These are phyloP conservation scores for Cyberlindnera japonica DNA, from an alignment of 805 yeast species.

Conservation along the genomic window DNA sequence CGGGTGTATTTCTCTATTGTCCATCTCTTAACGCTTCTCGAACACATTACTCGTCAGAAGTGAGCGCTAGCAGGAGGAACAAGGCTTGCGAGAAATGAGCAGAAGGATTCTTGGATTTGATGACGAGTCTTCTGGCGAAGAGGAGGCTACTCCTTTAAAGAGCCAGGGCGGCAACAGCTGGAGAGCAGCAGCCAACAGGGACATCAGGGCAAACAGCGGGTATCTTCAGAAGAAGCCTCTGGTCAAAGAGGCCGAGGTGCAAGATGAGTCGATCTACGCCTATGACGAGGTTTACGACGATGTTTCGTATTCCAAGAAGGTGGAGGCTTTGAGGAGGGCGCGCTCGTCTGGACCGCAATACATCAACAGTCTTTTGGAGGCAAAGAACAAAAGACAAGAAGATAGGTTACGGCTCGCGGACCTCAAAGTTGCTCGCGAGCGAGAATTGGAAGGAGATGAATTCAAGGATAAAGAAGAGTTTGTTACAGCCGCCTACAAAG, in stretches of 20 bases:
- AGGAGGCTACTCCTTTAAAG: background rate
- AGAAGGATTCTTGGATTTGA: constrained; percentile 18
- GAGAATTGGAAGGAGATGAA: constrained; percentile 38
- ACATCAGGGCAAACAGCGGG: background rate
- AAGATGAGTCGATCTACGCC: constrained; percentile 30
- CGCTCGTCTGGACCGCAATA: constrained; percentile 29
- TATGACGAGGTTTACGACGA: constrained; percentile 48
- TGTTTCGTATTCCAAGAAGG: constrained; percentile 21
- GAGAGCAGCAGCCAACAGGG: constrained; percentile 3
- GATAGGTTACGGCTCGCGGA: constrained; percentile 42
- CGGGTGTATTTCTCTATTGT: too few relatives aligned
- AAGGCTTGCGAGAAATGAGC: constrained; percentile 3
- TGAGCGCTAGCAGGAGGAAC: too few relatives aligned
- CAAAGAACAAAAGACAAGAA: constrained; percentile 42
- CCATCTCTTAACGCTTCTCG: too few relatives aligned
- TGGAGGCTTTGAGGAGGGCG: background rate
- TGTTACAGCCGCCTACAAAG: constrained; percentile 45
- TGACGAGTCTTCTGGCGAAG: constrained; percentile 5
- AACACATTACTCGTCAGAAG: background rate
- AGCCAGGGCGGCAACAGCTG: background rate
- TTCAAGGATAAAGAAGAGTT: constrained; percentile 40
- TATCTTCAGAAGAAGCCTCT: background rate
- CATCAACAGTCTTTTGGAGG: constrained; percentile 39
- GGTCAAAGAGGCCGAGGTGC: constrained; percentile 3
- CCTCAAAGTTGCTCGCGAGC: constrained; percentile 34